Evolutionary conservation across 2,329 filamentous ascomycete genomes (phyloP).

Genomic region (Aspergillus ustus): DNA sequence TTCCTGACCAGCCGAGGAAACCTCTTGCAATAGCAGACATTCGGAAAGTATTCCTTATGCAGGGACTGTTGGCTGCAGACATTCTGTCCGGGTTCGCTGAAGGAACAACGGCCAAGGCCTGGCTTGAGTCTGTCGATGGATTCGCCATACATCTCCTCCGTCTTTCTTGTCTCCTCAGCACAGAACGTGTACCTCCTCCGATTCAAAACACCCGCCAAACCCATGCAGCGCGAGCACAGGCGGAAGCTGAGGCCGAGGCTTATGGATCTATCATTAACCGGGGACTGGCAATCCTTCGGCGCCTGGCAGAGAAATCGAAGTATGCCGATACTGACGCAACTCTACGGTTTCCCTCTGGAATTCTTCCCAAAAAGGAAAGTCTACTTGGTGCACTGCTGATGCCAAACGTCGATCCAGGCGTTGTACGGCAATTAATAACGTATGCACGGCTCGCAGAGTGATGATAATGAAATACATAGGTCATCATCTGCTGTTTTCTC

Average conservation of each 20-base stretch:
- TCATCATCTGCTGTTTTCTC: constrained; percentile 14
- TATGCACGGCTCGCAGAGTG: constrained; percentile 61
- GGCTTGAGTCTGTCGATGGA: constrained; percentile 82
- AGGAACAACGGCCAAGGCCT: constrained; percentile 71
- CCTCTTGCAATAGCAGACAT: constrained; percentile 73
- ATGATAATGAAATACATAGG: constrained; percentile 22
- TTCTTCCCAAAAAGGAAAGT: constrained; percentile 69
- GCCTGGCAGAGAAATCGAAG: constrained; percentile 68
- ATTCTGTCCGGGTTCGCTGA: constrained; percentile 82
- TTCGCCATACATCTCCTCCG: constrained; percentile 80
- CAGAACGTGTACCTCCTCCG: constrained; percentile 57
- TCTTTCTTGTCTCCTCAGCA: constrained; percentile 73
- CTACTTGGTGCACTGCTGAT: constrained; percentile 71
- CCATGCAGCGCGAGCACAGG: constrained; percentile 37
- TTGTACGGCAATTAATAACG: constrained; percentile 70
- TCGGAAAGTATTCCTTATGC: constrained; percentile 87
- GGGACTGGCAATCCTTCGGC: constrained; percentile 69
- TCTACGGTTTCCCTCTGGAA: constrained; percentile 60
- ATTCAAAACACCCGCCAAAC: constrained; percentile 40
- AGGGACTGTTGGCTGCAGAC: constrained; percentile 87
- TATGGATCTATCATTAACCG: constrained; percentile 65
- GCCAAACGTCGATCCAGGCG: constrained; percentile 64
- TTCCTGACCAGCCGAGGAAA: constrained; percentile 72
- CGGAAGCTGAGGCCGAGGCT: constrained; percentile 48
- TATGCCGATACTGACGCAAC: constrained; percentile 58